phyloP scores from a whole-genome alignment of 495 filamentous ascomycete genomes.

The Hypoxylon cercidicola region DNA sequence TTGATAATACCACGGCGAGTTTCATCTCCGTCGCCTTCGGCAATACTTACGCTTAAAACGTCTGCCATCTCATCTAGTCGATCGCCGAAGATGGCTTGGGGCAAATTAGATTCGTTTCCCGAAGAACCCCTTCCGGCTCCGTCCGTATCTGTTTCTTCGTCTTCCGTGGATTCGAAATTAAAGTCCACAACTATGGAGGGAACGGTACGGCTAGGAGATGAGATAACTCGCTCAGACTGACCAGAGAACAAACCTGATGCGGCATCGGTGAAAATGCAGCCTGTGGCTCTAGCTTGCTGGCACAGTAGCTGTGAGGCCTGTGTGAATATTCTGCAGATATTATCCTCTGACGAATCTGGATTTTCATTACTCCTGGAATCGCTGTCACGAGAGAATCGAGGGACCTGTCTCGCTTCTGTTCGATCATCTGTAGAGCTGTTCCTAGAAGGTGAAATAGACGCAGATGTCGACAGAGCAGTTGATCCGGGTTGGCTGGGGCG shows the following conservation, averaged over 20 bases:
- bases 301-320: slow-evolving; percentile 38
- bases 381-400: slow-evolving; percentile 24
- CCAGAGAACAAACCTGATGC: slow-evolving; percentile 26
- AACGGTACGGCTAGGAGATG: slow-evolving; percentile 9
- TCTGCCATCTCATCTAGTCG: slow-evolving; percentile 35
- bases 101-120: slow-evolving; percentile 1
- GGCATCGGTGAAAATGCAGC: slow-evolving; percentile 37
- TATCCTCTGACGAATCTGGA: slow-evolving; percentile 19
- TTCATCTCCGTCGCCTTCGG: slow-evolving; percentile 7
- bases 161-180: slow-evolving; percentile 30
- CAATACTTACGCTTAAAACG: slow-evolving; percentile 13
- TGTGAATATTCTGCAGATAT: slow-evolving; percentile 32
- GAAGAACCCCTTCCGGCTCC: slow-evolving; percentile 1
- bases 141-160: slow-evolving; percentile 21
- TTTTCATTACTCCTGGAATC: slow-evolving; percentile 3
- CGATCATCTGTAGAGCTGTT: not conserved
- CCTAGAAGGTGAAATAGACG: slow-evolving; percentile 2
- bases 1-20: slow-evolving; percentile 21
- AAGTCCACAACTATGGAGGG: slow-evolving; percentile 4
- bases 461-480: not conserved
- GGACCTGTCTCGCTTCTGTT: not conserved
- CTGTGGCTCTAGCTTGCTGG: slow-evolving; percentile 34
- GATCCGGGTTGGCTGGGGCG: slow-evolving; percentile 7
- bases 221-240: slow-evolving; percentile 11
- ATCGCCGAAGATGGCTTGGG: slow-evolving; percentile 15